Base-by-base conservation (phyloP, 2,329 filamentous ascomycete species). In the Stachybotrys echinatus region DNA sequence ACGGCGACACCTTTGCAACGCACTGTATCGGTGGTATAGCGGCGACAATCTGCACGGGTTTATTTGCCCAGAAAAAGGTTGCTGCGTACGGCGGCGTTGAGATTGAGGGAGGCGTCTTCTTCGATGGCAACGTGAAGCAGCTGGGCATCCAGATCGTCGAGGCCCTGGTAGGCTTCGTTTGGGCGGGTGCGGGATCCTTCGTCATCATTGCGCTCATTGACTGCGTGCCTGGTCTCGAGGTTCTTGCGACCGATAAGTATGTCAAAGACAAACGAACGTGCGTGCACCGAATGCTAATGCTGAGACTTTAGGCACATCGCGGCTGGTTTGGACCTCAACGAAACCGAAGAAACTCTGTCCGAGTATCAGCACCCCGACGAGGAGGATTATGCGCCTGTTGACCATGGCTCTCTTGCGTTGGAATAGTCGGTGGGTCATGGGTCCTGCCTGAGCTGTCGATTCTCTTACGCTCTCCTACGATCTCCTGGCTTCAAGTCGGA, bases 191-290 rank as follows among this genome's bases (percentile, higher is more conserved):
- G 3, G 52, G 50, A 7, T 55, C 54, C 0, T 55, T 54, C 12
- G 42, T 50, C 12, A 52, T 55, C 18, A 54, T 54, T n/a, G 52
- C 54, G 6, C 37, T 55, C 43, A 54, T 55, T 45, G 54, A 55
- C 23, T 51, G 52, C 27, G 42, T 55, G 22, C 54, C 54, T 5
- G 54, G 54, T 3, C 47, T 55, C 5, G 54, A 55, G 20, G 54
- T 55, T 10, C 50, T 55, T 12, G 54, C 54, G 6, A 48, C 42
- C 6, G 52, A 55, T 37, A 52, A 54, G 54, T 55, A 51, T 34
- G 52, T 50, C 20, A 20, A 19, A 7, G 6, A 22, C 27, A 31
- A 8, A 34, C 27, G 14, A 3, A 34, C 27, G 27, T 22, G n/a
- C 27, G 5, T 12, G 8, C 12, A 12, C 2, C 3, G 12, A 14